Base-by-base conservation (phyloP, 768 basidiomycete genomes). In the Hypholoma sublateritium region DNA sequence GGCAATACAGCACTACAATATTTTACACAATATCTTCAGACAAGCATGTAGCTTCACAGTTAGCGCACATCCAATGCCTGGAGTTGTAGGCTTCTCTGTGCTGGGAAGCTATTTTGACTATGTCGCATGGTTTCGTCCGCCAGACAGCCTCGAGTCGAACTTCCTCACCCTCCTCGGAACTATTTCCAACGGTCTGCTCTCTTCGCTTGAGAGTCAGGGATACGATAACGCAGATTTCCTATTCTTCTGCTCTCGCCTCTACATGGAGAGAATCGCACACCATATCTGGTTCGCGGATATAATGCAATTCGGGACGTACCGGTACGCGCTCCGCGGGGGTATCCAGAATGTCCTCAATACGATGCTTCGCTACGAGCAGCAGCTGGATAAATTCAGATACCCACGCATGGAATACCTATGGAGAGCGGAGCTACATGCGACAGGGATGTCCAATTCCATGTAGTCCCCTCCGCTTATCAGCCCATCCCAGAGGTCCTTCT, bases 331-430 rank as follows among this genome's bases (percentile, higher is more conserved):
- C 22, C 39, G 51, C 5, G 28, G 22, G 12, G n/a, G 7, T 11
- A 12, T 52, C 24, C 17, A 24, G 24, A 42, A 25, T n/a, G 22
- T 52, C 24, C 1, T 52, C 41, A 17, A 42, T 2, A 28, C 25
- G 12, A 52, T 52, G 39, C 24, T 52, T 1, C 39, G 41, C 12
- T 52, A 52, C 28, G 39, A 52, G 51, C 51, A 28, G 37, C 51
- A 42, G 16, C 39, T 52, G 9, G 51, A 52, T 42, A 52, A 52
- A 32, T 9, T 14, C 3, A 12, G 11, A 14, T 43, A 52, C 19
- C 4, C 22, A 21, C 5, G 43, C n/a, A 9, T 22, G 13, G 43
- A 44, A 17, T 11, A n/a, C 22, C 43, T 44, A 22, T 44, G 43
- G 43, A 17, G 43, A 17, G 16, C 19, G 7, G 42, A 17, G 11